Base-by-base conservation (phyloP, 2,329 filamentous ascomycete genomes). In the Talaromyces funiculosus region DNA sequence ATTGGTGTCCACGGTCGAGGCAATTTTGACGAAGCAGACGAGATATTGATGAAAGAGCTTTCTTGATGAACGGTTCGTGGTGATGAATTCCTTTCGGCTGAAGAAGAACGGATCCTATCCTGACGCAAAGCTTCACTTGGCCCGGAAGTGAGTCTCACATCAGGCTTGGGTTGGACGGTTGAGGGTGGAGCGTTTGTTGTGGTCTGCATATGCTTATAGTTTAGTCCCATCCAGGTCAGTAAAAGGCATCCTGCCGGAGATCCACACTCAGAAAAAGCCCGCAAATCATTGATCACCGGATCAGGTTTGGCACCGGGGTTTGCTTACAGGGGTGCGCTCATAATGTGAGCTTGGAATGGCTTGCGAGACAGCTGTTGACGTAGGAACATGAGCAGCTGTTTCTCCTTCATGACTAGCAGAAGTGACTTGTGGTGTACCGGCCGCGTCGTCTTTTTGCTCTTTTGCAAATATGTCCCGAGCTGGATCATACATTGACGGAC, bases 401-500 rank as follows among this genome's bases (percentile, higher is more conserved):
- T 24, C 10, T 49, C 18, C 20, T 47, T 31, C 45, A n/a, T 31
- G 43, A 8, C 22, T 29, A 42, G 35, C 18, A 53, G 37, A 53
- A 38, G 14, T 53, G 35, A 42, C 51, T 12, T 35, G 33, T 40
- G 51, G n/a, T 47, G 59, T 59, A 24, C 62, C 63, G 31, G 66
- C 62, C 59, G 64, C 62, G 49, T 64, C 67, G 35, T 66, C 55
- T 43, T 67, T 64, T 16, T 64, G 61, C 53, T 66, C 67, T 49
- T 45, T 58, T 45, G 54, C 69, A 65, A 70, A 73, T 37, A 64
- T 69, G 62, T 73, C 71, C 63, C 71, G 64, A 31, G 71, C 71
- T 56, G 71, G 71, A 62, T 73, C 71, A 60, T 73, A 73, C 67
- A 68, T 68, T 29, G 64, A 66, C 45, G 61, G 57, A 43, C 63